Evolutionary conservation across 192 early-diverging fungal species (phyloP).

Genomic region (Entomortierella lignicola): DNA sequence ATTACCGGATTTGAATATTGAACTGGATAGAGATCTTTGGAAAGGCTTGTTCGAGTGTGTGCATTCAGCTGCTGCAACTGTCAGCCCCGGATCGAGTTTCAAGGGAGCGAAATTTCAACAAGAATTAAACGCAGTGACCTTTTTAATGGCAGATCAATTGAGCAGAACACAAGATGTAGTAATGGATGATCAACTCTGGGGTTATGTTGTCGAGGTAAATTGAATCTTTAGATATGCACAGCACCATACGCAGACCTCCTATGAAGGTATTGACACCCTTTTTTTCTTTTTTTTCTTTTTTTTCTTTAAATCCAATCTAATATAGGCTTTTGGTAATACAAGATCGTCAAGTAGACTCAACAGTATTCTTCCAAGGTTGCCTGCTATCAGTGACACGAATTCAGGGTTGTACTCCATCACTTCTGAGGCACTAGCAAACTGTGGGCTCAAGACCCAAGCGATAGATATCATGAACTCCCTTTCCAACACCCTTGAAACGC

Average conservation of each 20-base stretch:
- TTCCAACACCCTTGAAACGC: neutral
- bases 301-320: neutral
- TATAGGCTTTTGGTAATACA: constrained; percentile 35
- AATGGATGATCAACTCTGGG: constrained; percentile 42
- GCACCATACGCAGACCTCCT: too few relatives aligned
- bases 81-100: too few relatives aligned
- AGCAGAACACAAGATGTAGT: constrained; percentile 6
- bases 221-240: neutral
- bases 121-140: constrained; percentile 23
- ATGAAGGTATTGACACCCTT: too few relatives aligned
- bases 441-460: constrained; percentile 14
- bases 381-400: neutral
- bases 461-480: constrained; percentile 19
- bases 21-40: constrained; percentile 31
- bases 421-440: constrained; percentile 32
- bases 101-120: neutral
- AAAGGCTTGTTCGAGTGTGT: constrained; percentile 44
- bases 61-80: constrained; percentile 1
- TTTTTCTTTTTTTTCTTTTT: too few relatives aligned
- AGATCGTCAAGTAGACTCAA: constrained; percentile 10
- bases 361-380: constrained; percentile 16
- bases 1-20: constrained; percentile 29
- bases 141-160: constrained; percentile 46
- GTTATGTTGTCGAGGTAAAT: constrained; percentile 32
- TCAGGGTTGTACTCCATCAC: constrained; percentile 13